Conservation (phyloP, 2,329 filamentous ascomycete species). For the Chaetoscypha palmicola region DNA sequence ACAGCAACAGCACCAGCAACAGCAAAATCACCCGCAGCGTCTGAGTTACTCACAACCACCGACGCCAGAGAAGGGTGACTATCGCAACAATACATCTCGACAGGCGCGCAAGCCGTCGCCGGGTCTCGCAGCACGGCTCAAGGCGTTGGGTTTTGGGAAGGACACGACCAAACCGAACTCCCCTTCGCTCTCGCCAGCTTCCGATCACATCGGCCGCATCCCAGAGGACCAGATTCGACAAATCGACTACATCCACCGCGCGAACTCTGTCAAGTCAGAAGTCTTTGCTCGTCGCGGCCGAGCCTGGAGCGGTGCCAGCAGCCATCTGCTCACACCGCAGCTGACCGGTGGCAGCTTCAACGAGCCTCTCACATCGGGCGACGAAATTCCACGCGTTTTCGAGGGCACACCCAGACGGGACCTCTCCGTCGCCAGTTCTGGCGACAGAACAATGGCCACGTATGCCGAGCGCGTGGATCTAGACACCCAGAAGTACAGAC, state of each 20-base stretch:
- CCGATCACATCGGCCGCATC: conserved; percentile 56
- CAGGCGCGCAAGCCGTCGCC: conserved; percentile 52
- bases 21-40: not conserved
- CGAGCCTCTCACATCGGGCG: conserved; percentile 17
- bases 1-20: not conserved
- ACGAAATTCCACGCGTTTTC: conserved; percentile 15
- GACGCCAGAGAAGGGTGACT: not conserved
- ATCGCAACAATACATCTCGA: conserved; percentile 11
- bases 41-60: conserved; percentile 1
- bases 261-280: conserved; percentile 40
- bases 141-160: conserved; percentile 54
- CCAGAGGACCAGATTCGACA: conserved; percentile 62
- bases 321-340: conserved; percentile 27
- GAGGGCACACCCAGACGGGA: conserved; percentile 23
- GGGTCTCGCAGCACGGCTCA: conserved; percentile 57
- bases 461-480: conserved; percentile 45
- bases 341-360: conserved; percentile 23
- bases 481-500: conserved; percentile 67
- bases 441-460: conserved; percentile 25
- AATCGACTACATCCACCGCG: conserved; percentile 60
- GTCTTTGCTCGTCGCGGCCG: conserved; percentile 59
- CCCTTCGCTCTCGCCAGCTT: conserved; percentile 26
- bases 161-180: conserved; percentile 18
- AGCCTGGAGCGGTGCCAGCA: conserved; percentile 62
- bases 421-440: conserved; percentile 21